Evolutionary conservation across 768 basidiomycete genomes (phyloP).

Genomic region (Phylloporus scabripes): DNA sequence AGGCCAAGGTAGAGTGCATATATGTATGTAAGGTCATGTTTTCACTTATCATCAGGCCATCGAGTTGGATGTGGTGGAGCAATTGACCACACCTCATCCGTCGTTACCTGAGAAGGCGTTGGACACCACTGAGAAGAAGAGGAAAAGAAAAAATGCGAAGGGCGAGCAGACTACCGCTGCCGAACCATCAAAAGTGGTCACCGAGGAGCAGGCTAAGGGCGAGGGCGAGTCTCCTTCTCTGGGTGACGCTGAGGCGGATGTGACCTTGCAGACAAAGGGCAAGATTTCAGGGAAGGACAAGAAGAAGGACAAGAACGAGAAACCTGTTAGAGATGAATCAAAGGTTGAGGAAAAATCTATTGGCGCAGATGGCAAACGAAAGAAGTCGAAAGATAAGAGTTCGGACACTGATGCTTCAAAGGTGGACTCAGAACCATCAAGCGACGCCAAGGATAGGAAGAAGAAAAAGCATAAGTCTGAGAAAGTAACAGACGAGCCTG

Average conservation of each 20-base stretch:
- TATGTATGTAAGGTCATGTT: not conserved
- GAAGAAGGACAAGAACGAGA: not conserved
- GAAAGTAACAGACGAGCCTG: slow-evolving; percentile 17
- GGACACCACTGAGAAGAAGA: slow-evolving; percentile 6
- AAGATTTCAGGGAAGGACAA: slow-evolving; percentile 3
- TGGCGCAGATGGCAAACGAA: slow-evolving; percentile 6
- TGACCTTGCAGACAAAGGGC: not conserved
- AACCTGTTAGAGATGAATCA: not conserved
- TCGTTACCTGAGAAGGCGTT: not conserved
- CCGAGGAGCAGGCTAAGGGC: not conserved
- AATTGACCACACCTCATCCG: not conserved
- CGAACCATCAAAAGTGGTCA: not conserved
- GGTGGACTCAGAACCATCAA: not conserved
- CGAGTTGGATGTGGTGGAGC: not conserved
- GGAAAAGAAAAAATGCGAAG: slow-evolving; percentile 15
- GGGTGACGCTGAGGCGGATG: not conserved
- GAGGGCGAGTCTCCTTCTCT: slow-evolving; percentile 9
- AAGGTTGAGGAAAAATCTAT: not conserved
- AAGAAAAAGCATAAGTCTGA: slow-evolving; percentile 15
- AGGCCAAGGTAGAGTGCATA: slow-evolving; percentile 13
- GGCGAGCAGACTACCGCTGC: not conserved
- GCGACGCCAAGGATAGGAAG: slow-evolving; percentile 7
- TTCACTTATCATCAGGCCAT: slow-evolving; percentile 11
- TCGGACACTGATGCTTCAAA: not conserved
- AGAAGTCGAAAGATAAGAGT: slow-evolving; percentile 11